Conservation (phyloP, 345 rosid genomes). For the Carallia pectinifolia region DNA sequence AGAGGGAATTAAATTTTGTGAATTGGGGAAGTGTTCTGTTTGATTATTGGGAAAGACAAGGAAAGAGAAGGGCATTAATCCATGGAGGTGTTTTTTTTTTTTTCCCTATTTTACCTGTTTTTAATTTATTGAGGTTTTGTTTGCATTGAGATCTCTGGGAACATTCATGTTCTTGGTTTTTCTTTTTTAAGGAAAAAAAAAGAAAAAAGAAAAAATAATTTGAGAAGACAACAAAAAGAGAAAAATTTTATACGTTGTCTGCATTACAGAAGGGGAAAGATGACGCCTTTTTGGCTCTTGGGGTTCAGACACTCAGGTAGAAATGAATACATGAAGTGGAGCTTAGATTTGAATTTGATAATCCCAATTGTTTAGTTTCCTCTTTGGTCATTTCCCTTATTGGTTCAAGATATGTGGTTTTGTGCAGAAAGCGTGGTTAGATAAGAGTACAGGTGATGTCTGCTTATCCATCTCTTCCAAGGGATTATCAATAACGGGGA, state of each 20-base stretch:
- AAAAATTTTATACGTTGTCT: background rate
- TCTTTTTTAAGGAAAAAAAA: too few species aligned
- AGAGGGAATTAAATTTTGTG: background rate
- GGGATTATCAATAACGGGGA: constrained; percentile 73
- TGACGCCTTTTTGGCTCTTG: background rate
- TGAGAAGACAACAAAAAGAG: background rate
- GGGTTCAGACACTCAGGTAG: background rate
- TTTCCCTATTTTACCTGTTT: too few species aligned
- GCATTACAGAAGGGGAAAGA: background rate
- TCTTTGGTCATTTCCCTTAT: constrained; percentile 10
- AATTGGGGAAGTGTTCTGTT: too few species aligned
- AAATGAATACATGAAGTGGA: background rate
- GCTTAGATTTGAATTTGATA: background rate
- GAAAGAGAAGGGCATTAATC: too few species aligned
- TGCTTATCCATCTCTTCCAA: constrained; percentile 65
- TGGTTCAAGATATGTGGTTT: constrained; percentile 9
- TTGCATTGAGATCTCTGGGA: too few species aligned
- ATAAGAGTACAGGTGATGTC: constrained; percentile 62
- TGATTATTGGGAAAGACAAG: too few species aligned
- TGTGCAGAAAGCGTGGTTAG: constrained; percentile 83
- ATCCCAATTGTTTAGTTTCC: background rate
- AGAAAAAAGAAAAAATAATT: background rate
- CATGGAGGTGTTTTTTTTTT: too few species aligned
- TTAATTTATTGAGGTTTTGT: too few species aligned
- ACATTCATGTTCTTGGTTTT: too few species aligned